phyloP scores from a whole-genome alignment of 192 early-diverging fungal genomes.

The Backusella tarrabulga region DNA sequence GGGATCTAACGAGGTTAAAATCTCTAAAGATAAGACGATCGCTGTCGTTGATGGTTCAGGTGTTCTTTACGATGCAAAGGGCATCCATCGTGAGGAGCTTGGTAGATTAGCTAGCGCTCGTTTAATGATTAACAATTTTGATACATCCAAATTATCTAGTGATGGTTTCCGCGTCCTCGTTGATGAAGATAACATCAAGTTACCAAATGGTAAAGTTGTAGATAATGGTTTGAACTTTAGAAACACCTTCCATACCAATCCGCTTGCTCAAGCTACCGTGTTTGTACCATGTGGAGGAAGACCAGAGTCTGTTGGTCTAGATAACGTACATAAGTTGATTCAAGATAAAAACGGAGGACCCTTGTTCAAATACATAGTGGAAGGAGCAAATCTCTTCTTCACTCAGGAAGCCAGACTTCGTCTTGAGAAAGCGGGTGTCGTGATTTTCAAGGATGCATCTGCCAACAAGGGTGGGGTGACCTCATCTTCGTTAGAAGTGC shows the following conservation, averaged over 20 bases:
- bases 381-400: constrained; percentile 99
- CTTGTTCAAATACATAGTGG: constrained; percentile 98
- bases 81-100: constrained; percentile 89
- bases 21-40: constrained; percentile 94
- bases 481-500: constrained; percentile 94
- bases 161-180: constrained; percentile 95
- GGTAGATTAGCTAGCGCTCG: constrained; percentile 77
- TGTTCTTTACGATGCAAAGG: constrained; percentile 89
- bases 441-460: constrained; percentile 98
- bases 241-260: constrained; percentile 95
- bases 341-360: constrained; percentile 62
- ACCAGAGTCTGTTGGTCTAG: constrained; percentile 94
- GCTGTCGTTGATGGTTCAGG: constrained; percentile 96
- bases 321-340: constrained; percentile 80
- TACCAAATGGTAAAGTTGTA: constrained; percentile 86
- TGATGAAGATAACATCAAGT: constrained; percentile 86
- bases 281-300: constrained; percentile 99
- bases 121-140: constrained; percentile 90
- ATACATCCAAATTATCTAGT: constrained; percentile 69
- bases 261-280: constrained; percentile 78
- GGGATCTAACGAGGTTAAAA: constrained; percentile 98
- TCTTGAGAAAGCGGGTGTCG: constrained; percentile 91
- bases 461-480: constrained; percentile 99
- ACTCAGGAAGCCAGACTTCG: constrained; percentile 97
- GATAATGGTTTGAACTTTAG: constrained; percentile 91